A percentile compares a stretch with the other conserved stretches of the same genome.
phyloP scores from a whole-genome alignment of 2,329 filamentous ascomycete genomes.

The Fusarium sp. region DNA sequence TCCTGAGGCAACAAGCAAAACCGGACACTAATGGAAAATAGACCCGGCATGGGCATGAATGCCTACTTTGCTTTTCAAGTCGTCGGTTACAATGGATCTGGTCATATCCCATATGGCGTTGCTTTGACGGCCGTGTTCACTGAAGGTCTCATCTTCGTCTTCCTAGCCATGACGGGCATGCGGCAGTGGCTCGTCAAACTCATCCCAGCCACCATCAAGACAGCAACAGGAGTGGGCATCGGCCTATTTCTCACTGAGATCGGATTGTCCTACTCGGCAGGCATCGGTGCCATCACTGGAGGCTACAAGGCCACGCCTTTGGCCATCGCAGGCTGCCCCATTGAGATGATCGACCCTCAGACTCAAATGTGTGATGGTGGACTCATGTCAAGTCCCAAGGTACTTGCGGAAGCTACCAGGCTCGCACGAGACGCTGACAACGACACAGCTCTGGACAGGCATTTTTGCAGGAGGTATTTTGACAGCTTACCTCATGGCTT shows the following conservation, averaged over 20 bases:
- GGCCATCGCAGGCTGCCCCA: conserved; percentile 75
- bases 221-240: conserved; percentile 83
- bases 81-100: conserved; percentile 80
- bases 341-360: conserved; percentile 20
- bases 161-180: conserved; percentile 79
- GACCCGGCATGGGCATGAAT: conserved; percentile 68
- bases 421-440: fast-evolving
- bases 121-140: conserved; percentile 85
- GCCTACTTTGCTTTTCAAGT: conserved; percentile 79
- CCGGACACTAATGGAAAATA: conserved; percentile 60
- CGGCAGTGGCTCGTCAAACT: conserved; percentile 85
- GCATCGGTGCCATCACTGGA: conserved; percentile 80
- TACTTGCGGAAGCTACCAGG: not conserved
- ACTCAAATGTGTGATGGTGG: conserved; percentile 37
- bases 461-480: conserved; percentile 83
- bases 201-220: conserved; percentile 83
- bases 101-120: conserved; percentile 75
- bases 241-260: conserved; percentile 81
- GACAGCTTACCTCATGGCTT: conserved; percentile 81
- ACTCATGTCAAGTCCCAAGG: conserved; percentile 38
- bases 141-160: conserved; percentile 83
- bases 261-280: conserved; percentile 78
- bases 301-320: conserved; percentile 69
- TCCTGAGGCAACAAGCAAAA: conserved; percentile 60
- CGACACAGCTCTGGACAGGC: conserved; percentile 74